These are phyloP conservation scores for Oryza coarctata DNA, from an alignment of 176 grass and related monocot genomes.

Conservation along the genomic window DNA sequence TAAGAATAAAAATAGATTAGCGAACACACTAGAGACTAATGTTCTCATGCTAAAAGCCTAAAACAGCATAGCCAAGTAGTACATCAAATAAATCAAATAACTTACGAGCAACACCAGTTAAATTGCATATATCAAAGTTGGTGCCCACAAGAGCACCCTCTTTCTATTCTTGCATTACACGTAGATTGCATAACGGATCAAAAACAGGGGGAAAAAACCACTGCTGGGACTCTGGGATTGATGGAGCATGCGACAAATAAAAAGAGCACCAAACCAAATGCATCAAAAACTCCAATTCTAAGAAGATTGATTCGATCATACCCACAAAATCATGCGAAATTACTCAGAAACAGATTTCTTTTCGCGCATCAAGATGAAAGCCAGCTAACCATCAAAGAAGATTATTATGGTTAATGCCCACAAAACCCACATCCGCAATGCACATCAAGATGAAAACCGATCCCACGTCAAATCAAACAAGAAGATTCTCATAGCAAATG, in stretches of 20 bases:
- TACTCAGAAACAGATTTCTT: not conserved
- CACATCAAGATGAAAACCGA: not conserved
- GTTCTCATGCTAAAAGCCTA: not conserved
- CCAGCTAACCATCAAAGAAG: not conserved
- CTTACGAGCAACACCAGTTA: not conserved
- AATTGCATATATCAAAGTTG: not conserved
- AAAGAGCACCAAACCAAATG: not conserved
- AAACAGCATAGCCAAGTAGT: not conserved
- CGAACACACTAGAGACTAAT: not conserved
- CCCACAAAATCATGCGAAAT: not conserved
- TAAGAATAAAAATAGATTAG: not conserved
- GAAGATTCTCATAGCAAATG: not conserved
- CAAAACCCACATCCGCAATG: no score
- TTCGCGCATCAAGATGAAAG: not conserved
- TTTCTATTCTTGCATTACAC: not conserved
- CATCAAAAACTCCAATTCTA: not conserved
- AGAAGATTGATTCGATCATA: not conserved
- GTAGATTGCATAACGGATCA: not conserved
- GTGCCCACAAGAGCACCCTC: not conserved
- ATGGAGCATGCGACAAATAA: not conserved
- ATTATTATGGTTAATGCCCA: no score
- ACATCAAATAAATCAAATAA: not conserved
- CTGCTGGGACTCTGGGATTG: not conserved
- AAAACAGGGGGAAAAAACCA: not conserved
- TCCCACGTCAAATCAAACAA: constrained; percentile 2